Base-by-base conservation (phyloP, 2,329 filamentous ascomycete species). In the Colletotrichum spinosum region DNA sequence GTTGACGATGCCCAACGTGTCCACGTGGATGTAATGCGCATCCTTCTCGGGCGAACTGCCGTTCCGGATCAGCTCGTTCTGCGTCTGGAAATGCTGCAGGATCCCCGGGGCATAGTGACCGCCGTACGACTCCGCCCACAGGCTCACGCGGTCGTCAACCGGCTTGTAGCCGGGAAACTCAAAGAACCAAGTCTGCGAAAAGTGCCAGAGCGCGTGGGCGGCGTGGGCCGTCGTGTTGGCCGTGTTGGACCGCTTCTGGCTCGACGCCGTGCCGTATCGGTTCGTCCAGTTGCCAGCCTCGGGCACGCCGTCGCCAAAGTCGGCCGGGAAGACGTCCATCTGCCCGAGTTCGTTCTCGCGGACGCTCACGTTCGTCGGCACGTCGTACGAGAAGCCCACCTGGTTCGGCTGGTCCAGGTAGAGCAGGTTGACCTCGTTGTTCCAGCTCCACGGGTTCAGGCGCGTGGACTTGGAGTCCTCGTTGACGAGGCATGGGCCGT, bases 1-100 rank as follows among this genome's bases (percentile, higher is more conserved):
- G 73, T 93, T 92, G 64, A 92, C 80, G 64, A 93, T 90, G 11
- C 90, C 90, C 0, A 93, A 76, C 0, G 90, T 86, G n/a, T 79
- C 79, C 9, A 93, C 79, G 58, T 85, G 83, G 51, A 91, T 86
- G 38, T 67, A 65, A 10, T 68, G 69, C 1, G 69, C 67, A 25
- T 56, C 51, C 46, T 78, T 77, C 39, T 87, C 83, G 7, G 90
- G 76, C 2, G 86, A 88, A 34, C 77, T 62, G 2, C 87, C 85
- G 58, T 81, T 84, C n/a, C 74, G 72, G 9, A 85, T 83, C 51
- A 80, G 79, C 15, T 79, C 73, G 69, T 93, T 93, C 76, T 92
- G 88, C 60, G 86, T 75, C 70, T 90, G 82, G 76, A 83, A 86
- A 25, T 81, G 76, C 25, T 79, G 79, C n/a, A 88, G 87, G 69